Base-by-base conservation (phyloP, 805 yeast genomes). In the Nakazawaea populi region DNA sequence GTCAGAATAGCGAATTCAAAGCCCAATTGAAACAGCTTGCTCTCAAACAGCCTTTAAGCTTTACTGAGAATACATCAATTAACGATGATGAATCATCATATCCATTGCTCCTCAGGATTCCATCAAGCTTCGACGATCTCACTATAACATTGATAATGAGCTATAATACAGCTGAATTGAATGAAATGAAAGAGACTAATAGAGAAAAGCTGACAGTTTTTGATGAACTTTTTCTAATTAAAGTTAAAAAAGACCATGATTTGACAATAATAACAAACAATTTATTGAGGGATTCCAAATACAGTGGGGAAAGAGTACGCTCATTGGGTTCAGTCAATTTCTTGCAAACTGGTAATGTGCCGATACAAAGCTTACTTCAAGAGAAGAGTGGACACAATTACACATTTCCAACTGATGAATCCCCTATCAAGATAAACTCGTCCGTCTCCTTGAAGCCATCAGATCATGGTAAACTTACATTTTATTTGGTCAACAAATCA, bases 391-490 rank as follows among this genome's bases (percentile, higher is more conserved):
- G 7, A 6, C 30, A 30, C 11, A 36, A 44, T 28, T 44, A 44
- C 27, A 24, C 34, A 18, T 28, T 44, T 11, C 47, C 47, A 34
- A 44, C 47, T 27, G 5, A 14, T 5, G 47, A 28, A 2, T 6
- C 14, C 32, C 40, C 41, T 10, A 35, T 35, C 7, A 46, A 29
- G 7, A 37, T 46, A 14, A 14, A 10, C n/a, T 7, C 36, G 4
- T 46, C 43, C 5, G 8, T 37, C 8, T 14, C 29, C 28, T 30
- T 46, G 8, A 46, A 46, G 10, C 6, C 27, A 8, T 29, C 27
- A 9, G 43, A 47, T 40, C 29, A 32, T 10, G 49, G 49, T 14
- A 47, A 41, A 41, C 6, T 41, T 8, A 47, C 45, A 9, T 41
- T 47, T 28, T 32, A 32, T 32, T 27, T 47, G 24, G 14, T 47